Evolutionary conservation across 2,329 filamentous ascomycete genomes (phyloP), one percentile per base, ranked within the genome.

Genomic region (Venturia aucupariae): DNA sequence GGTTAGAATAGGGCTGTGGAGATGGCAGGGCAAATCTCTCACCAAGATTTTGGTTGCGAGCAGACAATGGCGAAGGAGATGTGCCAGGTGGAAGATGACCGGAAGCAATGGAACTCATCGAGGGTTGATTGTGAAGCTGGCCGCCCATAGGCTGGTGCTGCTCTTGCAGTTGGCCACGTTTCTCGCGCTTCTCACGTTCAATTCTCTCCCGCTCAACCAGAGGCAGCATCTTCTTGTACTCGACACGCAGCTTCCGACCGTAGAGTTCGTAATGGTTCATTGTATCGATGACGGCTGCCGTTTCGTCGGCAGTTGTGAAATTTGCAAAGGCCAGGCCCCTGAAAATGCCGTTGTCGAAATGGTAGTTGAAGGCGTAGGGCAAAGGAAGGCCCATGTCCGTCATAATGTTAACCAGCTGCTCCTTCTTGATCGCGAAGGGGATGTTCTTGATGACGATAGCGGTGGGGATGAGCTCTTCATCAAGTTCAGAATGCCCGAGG

Each of bases 401-500:
- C 94, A 99, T 99, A 69, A 97, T 83, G 67, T 88, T 86, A 41
- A 96, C 90, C 46, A 99, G 82, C 71, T 93, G 91, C 77, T 99
- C 94, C 78, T 97, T 97, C 76, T 96, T 92, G 65, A 97, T 92
- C 35, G 95, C 94, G 75, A 99, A 99, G 0, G 95, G 94, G 44
- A 99, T 99, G 74, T 99, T 99, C 80, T 99, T 99, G 78, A 99
- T 97, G 66, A 99, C 94, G 70, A 99, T 97, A 64, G 94, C 94
- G 3, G 94, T 99, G 2, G 93, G 93, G 66, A 99, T 99, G 66
- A 99, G 85, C 78, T 97, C 93, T 69, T 96, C 93, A 65, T 86
- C 82, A 60, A 86, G 83, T 65, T 81, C 79, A 44, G 80, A 78
- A 65, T 76, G 71, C 68, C 82, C 77, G 64, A 76, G 76, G 65